A percentile compares a stretch with the other conserved stretches of the same genome.
Evolutionary conservation across 192 early-diverging fungal genomes (phyloP).

Genomic region (Funneliformis geosporum): DNA sequence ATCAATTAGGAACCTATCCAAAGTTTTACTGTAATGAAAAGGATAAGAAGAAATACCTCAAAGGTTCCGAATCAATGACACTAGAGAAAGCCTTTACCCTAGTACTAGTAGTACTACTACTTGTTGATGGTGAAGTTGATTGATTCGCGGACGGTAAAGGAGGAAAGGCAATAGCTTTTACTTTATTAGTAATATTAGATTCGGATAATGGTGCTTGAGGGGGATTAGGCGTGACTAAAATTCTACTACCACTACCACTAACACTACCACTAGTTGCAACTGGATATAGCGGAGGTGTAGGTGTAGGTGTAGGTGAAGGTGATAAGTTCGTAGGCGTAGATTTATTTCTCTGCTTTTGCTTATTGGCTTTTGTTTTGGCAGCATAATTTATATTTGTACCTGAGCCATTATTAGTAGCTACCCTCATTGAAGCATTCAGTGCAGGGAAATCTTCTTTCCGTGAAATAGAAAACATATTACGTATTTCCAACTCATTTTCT

Average conservation of each 20-base stretch:
- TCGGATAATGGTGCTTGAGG: not conserved
- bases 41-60: not conserved
- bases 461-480: not conserved
- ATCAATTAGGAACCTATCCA: not conserved
- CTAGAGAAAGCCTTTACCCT: too few species aligned
- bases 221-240: not conserved
- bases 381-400: not conserved
- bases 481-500: not conserved
- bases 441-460: slow-evolving; percentile 29
- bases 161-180: not conserved
- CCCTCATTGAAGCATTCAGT: not conserved
- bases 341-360: not conserved
- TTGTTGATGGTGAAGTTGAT: not conserved
- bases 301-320: not conserved
- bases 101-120: not conserved
- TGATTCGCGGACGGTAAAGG: not conserved
- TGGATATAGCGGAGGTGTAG: not conserved
- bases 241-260: not conserved
- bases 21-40: not conserved
- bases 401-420: not conserved
- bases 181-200: not conserved
- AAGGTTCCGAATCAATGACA: too few species aligned
- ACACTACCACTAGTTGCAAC: not conserved
- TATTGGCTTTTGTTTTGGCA: not conserved
- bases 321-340: not conserved